Conservation (phyloP, 345 rosid species). For the Euphorbia pulcherrima region DNA sequence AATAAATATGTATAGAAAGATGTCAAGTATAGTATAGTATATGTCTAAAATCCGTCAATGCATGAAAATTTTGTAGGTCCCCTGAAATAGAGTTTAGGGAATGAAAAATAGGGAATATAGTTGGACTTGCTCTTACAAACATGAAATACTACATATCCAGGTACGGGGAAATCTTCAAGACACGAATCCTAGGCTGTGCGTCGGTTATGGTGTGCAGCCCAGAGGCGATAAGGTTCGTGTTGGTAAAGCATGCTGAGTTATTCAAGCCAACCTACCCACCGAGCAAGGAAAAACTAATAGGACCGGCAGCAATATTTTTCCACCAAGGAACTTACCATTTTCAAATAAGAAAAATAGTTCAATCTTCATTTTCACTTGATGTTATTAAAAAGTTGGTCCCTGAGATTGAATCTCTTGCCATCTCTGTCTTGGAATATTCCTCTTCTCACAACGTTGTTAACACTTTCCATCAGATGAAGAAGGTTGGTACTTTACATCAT, state of each 20-base stretch:
- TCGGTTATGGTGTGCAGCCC: slow-evolving; percentile 85
- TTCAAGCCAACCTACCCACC: slow-evolving; percentile 90
- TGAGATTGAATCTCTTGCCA: slow-evolving; percentile 47
- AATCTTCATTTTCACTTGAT: slow-evolving; percentile 50
- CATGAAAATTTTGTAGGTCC: too few species aligned
- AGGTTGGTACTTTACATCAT: slow-evolving; percentile 35
- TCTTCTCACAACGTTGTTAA: slow-evolving; percentile 32
- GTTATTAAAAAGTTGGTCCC: slow-evolving; percentile 54
- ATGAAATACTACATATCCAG: too few species aligned
- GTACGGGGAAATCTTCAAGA: slow-evolving; percentile 82
- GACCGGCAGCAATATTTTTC: slow-evolving; percentile 73
- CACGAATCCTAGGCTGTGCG: slow-evolving; percentile 67
- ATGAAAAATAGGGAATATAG: too few species aligned
- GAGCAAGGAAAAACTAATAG: slow-evolving; percentile 78
- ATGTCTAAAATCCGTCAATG: too few species aligned
- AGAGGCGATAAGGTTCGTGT: slow-evolving; percentile 72
- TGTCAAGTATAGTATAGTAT: too few species aligned
- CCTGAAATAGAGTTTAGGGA: too few species aligned
- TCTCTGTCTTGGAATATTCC: slow-evolving; percentile 56
- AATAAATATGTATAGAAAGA: too few species aligned
- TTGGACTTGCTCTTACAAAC: too few species aligned
- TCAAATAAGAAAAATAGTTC: slow-evolving; percentile 66
- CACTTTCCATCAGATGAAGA: slow-evolving; percentile 76
- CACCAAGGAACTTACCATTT: slow-evolving; percentile 74
- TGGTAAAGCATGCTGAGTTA: slow-evolving; percentile 67